phyloP scores from a whole-genome alignment of 1,284 basidiomycete species.

The Sporisorium sorghi region DNA sequence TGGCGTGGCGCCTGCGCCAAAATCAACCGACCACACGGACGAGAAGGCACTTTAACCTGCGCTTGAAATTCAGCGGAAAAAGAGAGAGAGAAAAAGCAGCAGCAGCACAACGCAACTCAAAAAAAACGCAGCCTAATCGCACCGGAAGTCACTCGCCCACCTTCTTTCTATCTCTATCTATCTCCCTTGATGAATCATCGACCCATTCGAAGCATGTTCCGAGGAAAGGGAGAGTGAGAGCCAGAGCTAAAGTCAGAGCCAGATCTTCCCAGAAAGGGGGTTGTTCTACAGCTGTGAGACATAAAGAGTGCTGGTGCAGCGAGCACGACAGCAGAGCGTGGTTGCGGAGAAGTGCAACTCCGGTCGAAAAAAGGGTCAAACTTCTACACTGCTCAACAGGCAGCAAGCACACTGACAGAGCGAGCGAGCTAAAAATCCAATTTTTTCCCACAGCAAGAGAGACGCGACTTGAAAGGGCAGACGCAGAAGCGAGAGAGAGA shows the following conservation, averaged over 20 bases:
- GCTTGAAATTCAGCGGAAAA: background rate
- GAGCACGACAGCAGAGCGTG: background rate
- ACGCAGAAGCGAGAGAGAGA: too few species aligned
- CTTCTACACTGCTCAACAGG: constrained; percentile 3
- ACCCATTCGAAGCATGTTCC: too few species aligned
- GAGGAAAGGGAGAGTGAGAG: too few species aligned
- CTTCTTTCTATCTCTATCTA: too few species aligned
- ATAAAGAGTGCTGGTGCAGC: background rate
- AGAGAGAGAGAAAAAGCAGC: background rate
- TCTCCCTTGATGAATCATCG: too few species aligned
- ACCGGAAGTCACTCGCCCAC: too few species aligned
- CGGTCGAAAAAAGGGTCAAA: background rate
- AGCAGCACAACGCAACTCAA: background rate
- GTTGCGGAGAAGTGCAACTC: background rate
- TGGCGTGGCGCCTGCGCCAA: background rate
- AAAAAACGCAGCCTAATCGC: background rate
- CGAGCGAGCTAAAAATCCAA: background rate
- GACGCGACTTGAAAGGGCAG: background rate
- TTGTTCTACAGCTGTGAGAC: background rate
- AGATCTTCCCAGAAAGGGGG: constrained; percentile 1
- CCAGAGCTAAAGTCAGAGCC: too few species aligned
- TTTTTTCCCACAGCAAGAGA: background rate
- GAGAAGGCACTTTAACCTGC: background rate
- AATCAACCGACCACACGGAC: background rate
- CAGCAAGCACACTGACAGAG: background rate